phyloP scores from a whole-genome alignment of 306 rosid genomes.

The Pachyrhizus erosus region DNA sequence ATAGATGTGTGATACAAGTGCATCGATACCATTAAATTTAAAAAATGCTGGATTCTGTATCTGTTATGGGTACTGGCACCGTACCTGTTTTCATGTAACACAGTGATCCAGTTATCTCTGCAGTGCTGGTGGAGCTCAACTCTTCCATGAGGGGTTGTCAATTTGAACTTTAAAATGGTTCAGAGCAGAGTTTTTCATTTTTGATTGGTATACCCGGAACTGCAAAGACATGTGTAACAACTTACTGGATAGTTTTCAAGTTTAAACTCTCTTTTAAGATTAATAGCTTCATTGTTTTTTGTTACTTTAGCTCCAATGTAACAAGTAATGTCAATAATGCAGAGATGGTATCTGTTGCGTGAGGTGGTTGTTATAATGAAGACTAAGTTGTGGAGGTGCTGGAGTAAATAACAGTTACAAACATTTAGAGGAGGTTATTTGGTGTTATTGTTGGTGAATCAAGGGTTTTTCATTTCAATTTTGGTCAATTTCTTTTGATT shows the following conservation, averaged over 20 bases:
- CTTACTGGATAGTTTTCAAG: neutral
- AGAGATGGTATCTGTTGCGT: neutral
- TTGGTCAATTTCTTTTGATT: slow-evolving; percentile 5
- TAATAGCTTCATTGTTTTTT: neutral
- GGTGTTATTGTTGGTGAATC: slow-evolving; percentile 27
- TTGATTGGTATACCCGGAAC: neutral
- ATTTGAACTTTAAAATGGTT: neutral
- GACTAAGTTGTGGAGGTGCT: neutral
- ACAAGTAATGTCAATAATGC: neutral
- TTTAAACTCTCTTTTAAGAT: neutral
- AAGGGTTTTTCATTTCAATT: neutral
- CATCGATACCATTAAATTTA: neutral
- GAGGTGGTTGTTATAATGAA: neutral
- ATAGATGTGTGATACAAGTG: neutral
- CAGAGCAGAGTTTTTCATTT: slow-evolving; percentile 6
- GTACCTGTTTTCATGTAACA: neutral
- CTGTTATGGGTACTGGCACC: neutral
- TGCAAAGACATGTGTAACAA: neutral
- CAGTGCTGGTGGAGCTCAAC: neutral
- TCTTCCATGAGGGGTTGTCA: neutral
- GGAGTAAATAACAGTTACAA: slow-evolving; percentile 16
- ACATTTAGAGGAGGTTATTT: slow-evolving; percentile 12
- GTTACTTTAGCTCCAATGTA: neutral
- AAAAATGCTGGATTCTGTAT: neutral
- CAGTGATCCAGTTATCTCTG: neutral